phyloP scores from a whole-genome alignment of 495 filamentous ascomycete species.

The Letharia columbiana region DNA sequence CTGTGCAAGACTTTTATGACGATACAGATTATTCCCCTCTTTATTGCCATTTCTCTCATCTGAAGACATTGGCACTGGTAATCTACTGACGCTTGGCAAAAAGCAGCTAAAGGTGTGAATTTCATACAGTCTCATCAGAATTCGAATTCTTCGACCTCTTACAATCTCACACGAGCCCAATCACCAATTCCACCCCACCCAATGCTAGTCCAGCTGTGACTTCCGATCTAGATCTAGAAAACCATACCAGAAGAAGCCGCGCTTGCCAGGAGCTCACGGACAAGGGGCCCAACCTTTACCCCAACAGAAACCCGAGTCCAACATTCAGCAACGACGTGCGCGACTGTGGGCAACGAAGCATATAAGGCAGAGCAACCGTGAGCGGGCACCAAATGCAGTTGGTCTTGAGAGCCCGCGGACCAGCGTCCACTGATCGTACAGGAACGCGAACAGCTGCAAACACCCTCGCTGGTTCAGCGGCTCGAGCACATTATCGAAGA shows the following conservation, averaged over 20 bases:
- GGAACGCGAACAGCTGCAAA: background rate
- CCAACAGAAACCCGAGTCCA: background rate
- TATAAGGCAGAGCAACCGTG: background rate
- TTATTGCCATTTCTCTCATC: background rate
- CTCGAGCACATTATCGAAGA: constrained; percentile 1
- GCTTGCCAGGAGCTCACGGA: background rate
- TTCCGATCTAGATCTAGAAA: background rate
- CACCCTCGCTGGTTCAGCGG: background rate
- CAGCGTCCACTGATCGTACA: background rate
- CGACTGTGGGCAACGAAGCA: background rate
- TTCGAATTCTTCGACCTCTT: background rate
- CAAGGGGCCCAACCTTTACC: background rate
- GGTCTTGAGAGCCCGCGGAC: background rate
- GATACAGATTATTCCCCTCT: background rate
- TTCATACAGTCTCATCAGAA: background rate
- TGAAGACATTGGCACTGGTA: background rate
- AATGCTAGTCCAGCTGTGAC: background rate
- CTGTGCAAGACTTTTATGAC: background rate
- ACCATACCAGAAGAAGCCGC: background rate
- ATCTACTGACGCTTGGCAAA: background rate
- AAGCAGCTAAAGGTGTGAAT: background rate
- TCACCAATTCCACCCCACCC: background rate
- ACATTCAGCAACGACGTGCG: background rate
- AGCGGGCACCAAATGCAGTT: background rate
- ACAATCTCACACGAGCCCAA: background rate